phyloP scores from a whole-genome alignment of 495 filamentous ascomycete species.

The Glutinoglossum americanum region DNA sequence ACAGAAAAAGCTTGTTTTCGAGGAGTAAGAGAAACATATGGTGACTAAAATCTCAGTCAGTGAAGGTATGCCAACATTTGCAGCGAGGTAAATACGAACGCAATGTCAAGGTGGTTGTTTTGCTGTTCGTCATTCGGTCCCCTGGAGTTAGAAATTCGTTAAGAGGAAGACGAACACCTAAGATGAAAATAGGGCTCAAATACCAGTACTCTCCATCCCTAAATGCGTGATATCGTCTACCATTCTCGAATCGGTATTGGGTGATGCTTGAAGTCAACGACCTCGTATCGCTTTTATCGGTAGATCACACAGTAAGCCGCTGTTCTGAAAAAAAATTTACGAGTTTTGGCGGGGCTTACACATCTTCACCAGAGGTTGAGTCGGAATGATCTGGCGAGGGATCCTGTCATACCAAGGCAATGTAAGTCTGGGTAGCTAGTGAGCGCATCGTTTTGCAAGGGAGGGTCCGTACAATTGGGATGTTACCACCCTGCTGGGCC shows the following conservation, averaged over 20 bases:
- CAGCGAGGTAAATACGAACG: neutral
- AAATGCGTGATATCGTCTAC: neutral
- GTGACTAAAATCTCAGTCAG: neutral
- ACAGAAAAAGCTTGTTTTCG: neutral
- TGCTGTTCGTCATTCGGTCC: neutral
- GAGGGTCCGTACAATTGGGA: no score
- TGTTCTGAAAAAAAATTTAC: no score
- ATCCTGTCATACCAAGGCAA: no score
- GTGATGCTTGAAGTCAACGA: neutral
- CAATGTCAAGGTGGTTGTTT: neutral
- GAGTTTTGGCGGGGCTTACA: no score
- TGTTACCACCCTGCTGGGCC: no score
- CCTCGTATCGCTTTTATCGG: neutral
- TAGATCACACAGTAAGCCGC: no score
- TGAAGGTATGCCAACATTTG: neutral
- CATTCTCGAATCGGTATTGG: neutral
- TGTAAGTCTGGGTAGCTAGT: no score
- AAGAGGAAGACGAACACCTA: no score
- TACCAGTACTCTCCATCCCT: neutral
- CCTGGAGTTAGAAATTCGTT: no score
- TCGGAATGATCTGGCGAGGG: no score
- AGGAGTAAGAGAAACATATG: neutral
- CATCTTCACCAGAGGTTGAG: no score
- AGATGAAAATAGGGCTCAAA: neutral
- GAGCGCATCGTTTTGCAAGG: no score